A percentile compares a stretch with the other conserved stretches of the same genome.
Conservation (phyloP, 192 early-diverging fungal species). For the Backusella liffmaniae region DNA sequence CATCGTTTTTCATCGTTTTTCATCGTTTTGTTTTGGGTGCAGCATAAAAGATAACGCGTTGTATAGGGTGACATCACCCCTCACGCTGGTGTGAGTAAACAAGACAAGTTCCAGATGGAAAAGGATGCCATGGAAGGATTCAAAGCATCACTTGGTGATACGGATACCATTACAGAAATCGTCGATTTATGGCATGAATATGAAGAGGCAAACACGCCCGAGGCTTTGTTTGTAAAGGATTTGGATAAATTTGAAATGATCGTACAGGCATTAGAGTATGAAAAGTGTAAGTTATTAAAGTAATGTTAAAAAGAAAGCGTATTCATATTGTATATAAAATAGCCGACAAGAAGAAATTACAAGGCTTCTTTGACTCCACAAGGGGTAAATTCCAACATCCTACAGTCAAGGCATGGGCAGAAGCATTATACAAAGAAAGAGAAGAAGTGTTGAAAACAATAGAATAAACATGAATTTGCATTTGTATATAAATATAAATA, state of each 20-base stretch:
- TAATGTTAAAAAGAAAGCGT: too few species aligned
- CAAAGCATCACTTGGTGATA: slow-evolving; percentile 52
- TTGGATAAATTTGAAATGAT: slow-evolving; percentile 98
- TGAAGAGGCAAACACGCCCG: slow-evolving; percentile 68
- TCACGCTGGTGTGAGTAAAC: slow-evolving; percentile 69
- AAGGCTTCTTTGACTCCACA: slow-evolving; percentile 82
- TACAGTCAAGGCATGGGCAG: slow-evolving; percentile 76
- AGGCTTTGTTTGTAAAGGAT: slow-evolving; percentile 85
- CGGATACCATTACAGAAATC: slow-evolving; percentile 69
- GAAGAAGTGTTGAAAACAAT: slow-evolving; percentile 19
- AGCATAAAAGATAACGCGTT: background rate
- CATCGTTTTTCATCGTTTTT: slow-evolving; percentile 3
- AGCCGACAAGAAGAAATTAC: slow-evolving; percentile 60
- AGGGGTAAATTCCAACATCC: slow-evolving; percentile 82
- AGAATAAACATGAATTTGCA: background rate
- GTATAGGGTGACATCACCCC: slow-evolving; percentile 89
- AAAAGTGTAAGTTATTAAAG: slow-evolving; percentile 54
- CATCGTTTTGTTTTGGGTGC: too few species aligned
- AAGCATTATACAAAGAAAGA: slow-evolving; percentile 68
- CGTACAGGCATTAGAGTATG: slow-evolving; percentile 89
- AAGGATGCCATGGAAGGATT: slow-evolving; percentile 64
- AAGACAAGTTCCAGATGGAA: slow-evolving; percentile 76
- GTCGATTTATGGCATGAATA: slow-evolving; percentile 81
- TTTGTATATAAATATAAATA: background rate
- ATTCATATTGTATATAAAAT: background rate